Percentiles rank a stretch among this genome's conserved stretches.
Conservation (phyloP, 2,329 filamentous ascomycete genomes). For the Epichloe sylvatica region DNA sequence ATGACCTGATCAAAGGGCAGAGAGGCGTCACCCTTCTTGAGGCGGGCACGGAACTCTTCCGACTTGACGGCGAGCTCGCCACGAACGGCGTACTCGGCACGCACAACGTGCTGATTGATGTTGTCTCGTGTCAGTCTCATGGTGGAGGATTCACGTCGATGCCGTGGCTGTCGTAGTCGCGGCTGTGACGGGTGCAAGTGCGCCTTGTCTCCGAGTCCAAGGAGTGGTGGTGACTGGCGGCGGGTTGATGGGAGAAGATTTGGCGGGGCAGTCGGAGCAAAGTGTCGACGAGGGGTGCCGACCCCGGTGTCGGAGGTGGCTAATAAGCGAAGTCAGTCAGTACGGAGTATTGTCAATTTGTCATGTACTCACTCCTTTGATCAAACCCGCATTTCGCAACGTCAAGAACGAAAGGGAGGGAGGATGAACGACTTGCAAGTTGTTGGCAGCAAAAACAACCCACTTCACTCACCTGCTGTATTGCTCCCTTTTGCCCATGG, state of each 20-base stretch:
- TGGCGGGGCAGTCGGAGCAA: constrained; percentile 6
- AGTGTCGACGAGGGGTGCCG: not conserved
- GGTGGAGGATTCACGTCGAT: constrained; percentile 21
- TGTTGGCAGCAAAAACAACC: not conserved
- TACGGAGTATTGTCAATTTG: not conserved
- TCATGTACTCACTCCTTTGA: too few relatives aligned
- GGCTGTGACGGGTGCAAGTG: constrained; percentile 3
- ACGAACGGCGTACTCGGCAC: constrained; percentile 89
- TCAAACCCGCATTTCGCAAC: too few relatives aligned
- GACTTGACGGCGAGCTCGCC: constrained; percentile 90
- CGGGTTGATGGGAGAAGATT: constrained; percentile 2
- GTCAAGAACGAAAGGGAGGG: too few relatives aligned
- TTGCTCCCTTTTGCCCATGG: not conserved
- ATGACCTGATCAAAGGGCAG: constrained; percentile 86
- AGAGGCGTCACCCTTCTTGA: constrained; percentile 42
- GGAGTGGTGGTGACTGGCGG: not conserved
- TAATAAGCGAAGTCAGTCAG: not conserved
- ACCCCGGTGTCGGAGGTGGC: not conserved
- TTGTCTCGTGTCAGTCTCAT: constrained; percentile 59
- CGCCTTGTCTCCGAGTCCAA: not conserved
- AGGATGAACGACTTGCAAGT: too few relatives aligned
- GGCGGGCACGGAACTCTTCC: constrained; percentile 70
- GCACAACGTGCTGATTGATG: constrained; percentile 80
- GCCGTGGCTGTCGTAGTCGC: constrained; percentile 10
- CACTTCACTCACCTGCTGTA: not conserved